phyloP scores from a whole-genome alignment of 2,329 filamentous ascomycete species.

The Neoscytalidium dimidiatum region DNA sequence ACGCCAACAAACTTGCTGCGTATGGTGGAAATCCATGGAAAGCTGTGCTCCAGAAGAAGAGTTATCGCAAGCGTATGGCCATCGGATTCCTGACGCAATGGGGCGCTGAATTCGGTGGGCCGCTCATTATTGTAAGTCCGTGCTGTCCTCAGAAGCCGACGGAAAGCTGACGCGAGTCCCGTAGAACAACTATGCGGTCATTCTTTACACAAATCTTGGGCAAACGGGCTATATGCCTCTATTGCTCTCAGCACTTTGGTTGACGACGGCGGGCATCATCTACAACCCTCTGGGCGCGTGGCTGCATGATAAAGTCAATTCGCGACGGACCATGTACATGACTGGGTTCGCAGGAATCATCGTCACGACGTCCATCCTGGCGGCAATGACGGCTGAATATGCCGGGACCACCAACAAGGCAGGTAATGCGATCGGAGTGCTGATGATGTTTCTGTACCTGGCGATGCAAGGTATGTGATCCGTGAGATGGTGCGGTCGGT shows the following conservation, averaged over 20 bases:
- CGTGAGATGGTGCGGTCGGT: constrained; percentile 29
- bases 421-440: constrained; percentile 45
- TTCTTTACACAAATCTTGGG: constrained; percentile 42
- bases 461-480: constrained; percentile 43
- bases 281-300: constrained; percentile 24
- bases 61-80: constrained; percentile 50
- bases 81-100: constrained; percentile 54
- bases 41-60: constrained; percentile 23
- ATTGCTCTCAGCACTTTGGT: constrained; percentile 43
- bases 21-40: constrained; percentile 22
- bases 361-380: constrained; percentile 23
- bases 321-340: constrained; percentile 21
- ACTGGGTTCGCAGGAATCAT: constrained; percentile 36
- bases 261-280: constrained; percentile 46
- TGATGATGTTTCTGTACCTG: constrained; percentile 49
- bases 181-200: constrained; percentile 42
- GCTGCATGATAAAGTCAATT: constrained; percentile 25
- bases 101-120: constrained; percentile 55
- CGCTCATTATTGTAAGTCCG: constrained; percentile 45
- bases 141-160: neutral
- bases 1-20: constrained; percentile 22
- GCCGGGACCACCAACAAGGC: constrained; percentile 41
- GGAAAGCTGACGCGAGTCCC: neutral
- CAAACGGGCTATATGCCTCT: constrained; percentile 45
- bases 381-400: constrained; percentile 40